Conservation (phyloP, 192 early-diverging fungal species). For the Coemansia sp. region DNA sequence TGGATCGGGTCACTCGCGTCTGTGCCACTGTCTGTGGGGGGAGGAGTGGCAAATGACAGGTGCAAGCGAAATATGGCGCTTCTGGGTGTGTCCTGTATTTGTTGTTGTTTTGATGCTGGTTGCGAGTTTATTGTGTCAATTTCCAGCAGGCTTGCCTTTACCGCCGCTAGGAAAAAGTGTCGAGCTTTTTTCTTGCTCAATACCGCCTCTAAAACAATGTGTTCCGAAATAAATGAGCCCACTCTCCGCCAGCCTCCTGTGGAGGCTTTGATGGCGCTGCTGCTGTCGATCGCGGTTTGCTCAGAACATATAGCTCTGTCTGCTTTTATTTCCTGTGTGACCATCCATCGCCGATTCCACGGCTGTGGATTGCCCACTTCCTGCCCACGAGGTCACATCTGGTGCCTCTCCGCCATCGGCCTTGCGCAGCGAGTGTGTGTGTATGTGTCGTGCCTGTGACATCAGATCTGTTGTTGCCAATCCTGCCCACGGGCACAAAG, state of each 20-base stretch:
- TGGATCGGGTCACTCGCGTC: neutral
- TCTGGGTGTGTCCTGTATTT: neutral
- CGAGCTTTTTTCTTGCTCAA: neutral
- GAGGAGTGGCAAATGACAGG: neutral
- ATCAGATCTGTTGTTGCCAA: conserved; percentile 3
- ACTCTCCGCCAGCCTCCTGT: neutral
- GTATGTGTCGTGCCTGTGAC: neutral
- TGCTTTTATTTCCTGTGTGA: neutral
- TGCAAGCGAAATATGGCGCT: neutral
- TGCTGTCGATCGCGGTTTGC: conserved; percentile 4
- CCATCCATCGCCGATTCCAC: conserved; percentile 5
- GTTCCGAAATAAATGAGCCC: neutral
- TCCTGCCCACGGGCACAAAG: neutral
- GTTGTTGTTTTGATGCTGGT: neutral
- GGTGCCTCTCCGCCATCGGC: neutral
- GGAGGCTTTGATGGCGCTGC: neutral
- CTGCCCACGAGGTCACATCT: neutral
- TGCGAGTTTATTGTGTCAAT: neutral
- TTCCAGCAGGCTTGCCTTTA: neutral
- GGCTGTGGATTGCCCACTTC: neutral
- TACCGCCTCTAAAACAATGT: neutral
- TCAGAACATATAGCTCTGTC: neutral
- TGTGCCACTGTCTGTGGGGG: neutral
- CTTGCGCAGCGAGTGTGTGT: neutral
- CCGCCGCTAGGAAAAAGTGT: neutral